Evolutionary conservation across 768 basidiomycete genomes (phyloP).

Genomic region (Cystobasidium onofrii): DNA sequence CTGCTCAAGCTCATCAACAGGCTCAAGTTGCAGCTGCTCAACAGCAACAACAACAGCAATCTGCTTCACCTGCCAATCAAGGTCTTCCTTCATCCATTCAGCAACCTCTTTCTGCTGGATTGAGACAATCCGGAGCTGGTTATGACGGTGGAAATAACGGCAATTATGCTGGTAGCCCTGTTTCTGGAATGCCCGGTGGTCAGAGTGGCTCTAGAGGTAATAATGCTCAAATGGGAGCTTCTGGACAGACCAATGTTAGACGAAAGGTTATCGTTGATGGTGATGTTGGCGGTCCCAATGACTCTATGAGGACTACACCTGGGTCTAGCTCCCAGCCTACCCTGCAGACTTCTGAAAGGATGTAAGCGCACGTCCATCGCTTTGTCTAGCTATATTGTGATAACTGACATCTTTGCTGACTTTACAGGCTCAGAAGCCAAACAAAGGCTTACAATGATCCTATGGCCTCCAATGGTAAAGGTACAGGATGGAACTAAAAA

Average conservation of each 20-base stretch:
- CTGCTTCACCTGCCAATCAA: not conserved
- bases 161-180: not conserved
- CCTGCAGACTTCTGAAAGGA: conserved; percentile 8
- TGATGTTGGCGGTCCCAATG: not conserved
- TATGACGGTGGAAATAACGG: not conserved
- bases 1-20: conserved; percentile 8
- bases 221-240: not conserved
- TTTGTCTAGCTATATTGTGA: not conserved
- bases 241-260: not conserved
- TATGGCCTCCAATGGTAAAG: not conserved
- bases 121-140: not conserved
- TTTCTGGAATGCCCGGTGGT: not conserved
- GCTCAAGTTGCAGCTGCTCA: not conserved
- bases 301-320: conserved; percentile 7
- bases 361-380: not conserved
- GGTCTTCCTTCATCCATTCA: not conserved
- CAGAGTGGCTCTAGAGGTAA: not conserved
- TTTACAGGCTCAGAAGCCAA: conserved; percentile 6
- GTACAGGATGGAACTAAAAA: not conserved
- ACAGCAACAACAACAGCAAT: not conserved
- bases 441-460: conserved; percentile 20
- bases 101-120: not conserved
- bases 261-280: not conserved
- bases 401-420: not conserved
- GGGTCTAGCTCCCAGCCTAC: conserved; percentile 7